Base-by-base conservation (phyloP, 306 rosid species). In the Cucumis hystrix region DNA sequence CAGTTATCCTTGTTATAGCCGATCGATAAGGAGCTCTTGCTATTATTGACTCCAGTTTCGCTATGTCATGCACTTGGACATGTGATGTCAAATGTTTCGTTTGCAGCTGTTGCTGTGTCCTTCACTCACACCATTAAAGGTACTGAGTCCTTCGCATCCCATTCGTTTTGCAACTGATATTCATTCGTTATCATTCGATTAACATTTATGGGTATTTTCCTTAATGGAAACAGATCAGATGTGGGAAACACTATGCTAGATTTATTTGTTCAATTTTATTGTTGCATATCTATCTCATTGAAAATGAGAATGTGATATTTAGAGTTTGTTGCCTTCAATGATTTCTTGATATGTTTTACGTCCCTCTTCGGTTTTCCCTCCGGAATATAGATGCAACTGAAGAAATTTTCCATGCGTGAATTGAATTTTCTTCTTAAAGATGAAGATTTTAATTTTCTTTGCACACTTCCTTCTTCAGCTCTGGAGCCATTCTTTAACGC, bases 21-120 rank as follows among this genome's bases (percentile, higher is more conserved):
- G n/a, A 86, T 60, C 16, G 68, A 77, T 78, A 66, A 79, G 87
- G 91, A 88, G 80, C 86, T 80, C 69, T 79, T 94, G 95, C 79
- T 80, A 74, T 47, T 94, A 75, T 88, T 94, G 79, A 88, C 90
- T 74, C 98, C 97, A 5, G 97, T 94, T 68, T 96, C 97, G 12
- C 80, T 87, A 80, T 91, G 98, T 74, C 98, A 94, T 45, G 97
- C 97, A 20, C 83, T 94, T 69, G 98, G 98, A 82, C 98, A 94
- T 77, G 98, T 94, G 81, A 91, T 90, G 84, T 87, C 93, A 81
- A 94, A 94, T 86, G 98, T 94, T 20, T 94, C 97, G 70, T 94
- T 94, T 79, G 98, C 98, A 10, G 98, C 98, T 6, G 98, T 94
- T 54, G 98, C 97, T 40, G 98, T 94, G 75, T 94, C 98, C 41